phyloP scores from a whole-genome alignment of 257 asterid species.

The Galeopsis tetrahit region DNA sequence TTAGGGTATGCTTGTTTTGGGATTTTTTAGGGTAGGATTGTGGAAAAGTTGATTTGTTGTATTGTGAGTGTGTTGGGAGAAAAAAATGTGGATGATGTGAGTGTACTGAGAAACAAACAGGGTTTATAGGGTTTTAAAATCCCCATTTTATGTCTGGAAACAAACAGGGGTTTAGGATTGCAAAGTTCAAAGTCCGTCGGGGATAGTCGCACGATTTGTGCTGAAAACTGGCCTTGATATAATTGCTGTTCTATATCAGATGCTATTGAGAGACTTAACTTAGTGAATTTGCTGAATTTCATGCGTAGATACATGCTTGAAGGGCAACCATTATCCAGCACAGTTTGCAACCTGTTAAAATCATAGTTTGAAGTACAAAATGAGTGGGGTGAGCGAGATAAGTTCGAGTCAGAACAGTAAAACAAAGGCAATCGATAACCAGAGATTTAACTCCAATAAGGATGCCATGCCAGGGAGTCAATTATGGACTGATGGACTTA shows the following conservation, averaged over 20 bases:
- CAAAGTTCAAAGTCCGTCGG: no score
- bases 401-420: constrained; percentile 43
- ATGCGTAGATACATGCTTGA: background rate
- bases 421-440: constrained; percentile 52
- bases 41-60: no score
- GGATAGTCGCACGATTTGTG: background rate
- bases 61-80: no score
- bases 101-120: no score
- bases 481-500: constrained; percentile 89
- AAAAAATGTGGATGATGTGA: no score
- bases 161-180: no score
- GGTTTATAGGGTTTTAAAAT: no score
- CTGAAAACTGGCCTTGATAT: background rate
- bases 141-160: no score
- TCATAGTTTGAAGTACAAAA: constrained; percentile 32
- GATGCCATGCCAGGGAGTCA: constrained; percentile 63
- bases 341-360: constrained; percentile 14
- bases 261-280: constrained; percentile 22
- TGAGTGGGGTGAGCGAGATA: constrained; percentile 51
- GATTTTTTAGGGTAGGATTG: no score
- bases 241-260: constrained; percentile 16
- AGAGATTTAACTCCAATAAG: constrained; percentile 51
- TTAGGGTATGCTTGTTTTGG: background rate
- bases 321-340: constrained; percentile 18
- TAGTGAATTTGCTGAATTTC: constrained; percentile 22